phyloP scores from a whole-genome alignment of 2,329 filamentous ascomycete species.

The Thelonectria discophora region DNA sequence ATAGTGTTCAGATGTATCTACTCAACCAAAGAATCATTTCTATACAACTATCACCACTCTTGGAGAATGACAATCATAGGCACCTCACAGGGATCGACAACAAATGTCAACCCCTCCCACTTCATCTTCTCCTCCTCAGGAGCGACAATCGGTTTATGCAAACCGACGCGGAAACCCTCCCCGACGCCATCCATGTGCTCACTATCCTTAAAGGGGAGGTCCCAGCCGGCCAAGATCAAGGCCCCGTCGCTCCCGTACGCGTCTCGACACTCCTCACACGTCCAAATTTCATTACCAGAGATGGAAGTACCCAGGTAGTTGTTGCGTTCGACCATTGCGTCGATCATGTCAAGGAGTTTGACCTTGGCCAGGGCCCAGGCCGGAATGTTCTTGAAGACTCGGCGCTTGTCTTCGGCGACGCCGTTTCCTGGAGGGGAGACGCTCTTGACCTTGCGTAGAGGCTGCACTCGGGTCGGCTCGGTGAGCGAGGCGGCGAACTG shows the following conservation, averaged over 20 bases:
- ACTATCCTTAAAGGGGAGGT: no score
- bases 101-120: neutral
- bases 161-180: no score
- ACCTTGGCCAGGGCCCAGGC: neutral
- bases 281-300: neutral
- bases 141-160: neutral
- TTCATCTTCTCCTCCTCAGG: neutral
- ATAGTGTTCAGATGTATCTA: no score
- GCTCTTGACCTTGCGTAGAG: conserved; percentile 14
- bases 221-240: neutral
- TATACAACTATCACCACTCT: neutral
- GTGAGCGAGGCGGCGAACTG: no score
- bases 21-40: no score
- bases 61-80: conserved; percentile 4
- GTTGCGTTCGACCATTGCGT: no score
- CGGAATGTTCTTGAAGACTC: no score
- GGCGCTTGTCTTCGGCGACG: neutral
- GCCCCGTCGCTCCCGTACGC: neutral
- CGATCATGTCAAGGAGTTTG: neutral
- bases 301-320: neutral
- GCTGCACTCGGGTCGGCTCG: conserved; percentile 16
- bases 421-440: no score
- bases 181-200: no score
- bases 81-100: conserved; percentile 7
- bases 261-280: neutral